Percentiles rank a stretch among this genome's conserved stretches.
Conservation (phyloP, 2,329 filamentous ascomycete genomes). For the Neoarthrinium moseri region DNA sequence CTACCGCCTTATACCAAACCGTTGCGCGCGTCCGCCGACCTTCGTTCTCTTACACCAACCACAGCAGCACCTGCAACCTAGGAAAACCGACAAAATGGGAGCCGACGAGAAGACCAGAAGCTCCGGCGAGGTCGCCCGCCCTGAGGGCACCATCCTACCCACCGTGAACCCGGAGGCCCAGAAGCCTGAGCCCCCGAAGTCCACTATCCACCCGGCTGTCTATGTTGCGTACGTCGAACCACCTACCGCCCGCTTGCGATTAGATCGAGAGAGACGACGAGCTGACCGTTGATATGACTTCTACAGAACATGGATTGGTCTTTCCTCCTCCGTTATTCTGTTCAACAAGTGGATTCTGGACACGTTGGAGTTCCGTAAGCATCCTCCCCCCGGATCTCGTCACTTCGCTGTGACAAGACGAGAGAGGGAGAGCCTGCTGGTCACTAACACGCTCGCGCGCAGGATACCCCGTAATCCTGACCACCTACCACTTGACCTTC, state of each 20-base stretch:
- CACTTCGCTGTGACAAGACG: no score
- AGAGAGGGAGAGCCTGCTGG: slow-evolving; percentile 5
- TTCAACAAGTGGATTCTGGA: slow-evolving; percentile 99
- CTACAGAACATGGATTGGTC: slow-evolving; percentile 80
- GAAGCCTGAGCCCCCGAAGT: slow-evolving; percentile 65
- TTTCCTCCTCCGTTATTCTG: slow-evolving; percentile 92
- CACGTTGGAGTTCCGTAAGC: slow-evolving; percentile 77
- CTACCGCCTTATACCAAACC: slow-evolving; percentile 1
- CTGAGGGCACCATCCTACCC: slow-evolving; percentile 67
- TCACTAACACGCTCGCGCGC: slow-evolving; percentile 24
- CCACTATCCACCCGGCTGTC: slow-evolving; percentile 73
- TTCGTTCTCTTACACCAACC: not conserved
- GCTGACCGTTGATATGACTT: slow-evolving; percentile 10
- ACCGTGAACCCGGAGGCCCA: slow-evolving; percentile 75
- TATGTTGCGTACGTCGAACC: slow-evolving; percentile 70
- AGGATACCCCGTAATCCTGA: slow-evolving; percentile 78
- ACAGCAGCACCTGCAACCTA: slow-evolving; percentile 9
- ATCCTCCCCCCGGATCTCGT: slow-evolving; percentile 5
- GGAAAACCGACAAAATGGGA: slow-evolving; percentile 50
- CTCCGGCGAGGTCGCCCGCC: slow-evolving; percentile 72
- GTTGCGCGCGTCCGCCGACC: not conserved
- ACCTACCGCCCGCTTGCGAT: not conserved
- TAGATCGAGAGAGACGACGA: not conserved
- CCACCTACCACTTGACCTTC: slow-evolving; percentile 93
- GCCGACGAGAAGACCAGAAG: slow-evolving; percentile 79